phyloP scores from a whole-genome alignment of 768 basidiomycete species.

The Sporobolomyces roseus region DNA sequence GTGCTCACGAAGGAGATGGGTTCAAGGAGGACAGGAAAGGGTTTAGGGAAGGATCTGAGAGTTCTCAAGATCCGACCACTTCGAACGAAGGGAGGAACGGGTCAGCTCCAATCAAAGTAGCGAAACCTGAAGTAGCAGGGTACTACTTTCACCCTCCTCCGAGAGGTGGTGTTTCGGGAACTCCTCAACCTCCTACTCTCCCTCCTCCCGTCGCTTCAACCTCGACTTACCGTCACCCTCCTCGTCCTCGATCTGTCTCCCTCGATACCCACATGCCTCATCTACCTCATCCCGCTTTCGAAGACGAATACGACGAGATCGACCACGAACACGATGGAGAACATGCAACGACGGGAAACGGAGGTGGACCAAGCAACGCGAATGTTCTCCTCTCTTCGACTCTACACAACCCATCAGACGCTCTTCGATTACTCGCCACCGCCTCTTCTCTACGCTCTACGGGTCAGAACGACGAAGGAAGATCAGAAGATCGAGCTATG shows the following conservation, averaged over 20 bases:
- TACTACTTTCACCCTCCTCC: conserved; percentile 17
- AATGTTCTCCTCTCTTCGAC: conserved; percentile 36
- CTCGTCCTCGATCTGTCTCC: background rate
- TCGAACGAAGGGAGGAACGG: background rate
- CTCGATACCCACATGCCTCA: background rate
- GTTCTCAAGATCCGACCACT: background rate
- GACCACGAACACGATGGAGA: background rate
- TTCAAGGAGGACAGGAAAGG: background rate
- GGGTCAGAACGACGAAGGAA: background rate
- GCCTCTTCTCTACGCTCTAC: conserved; percentile 25
- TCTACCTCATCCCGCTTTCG: conserved; percentile 2
- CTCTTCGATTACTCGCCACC: conserved; percentile 32
- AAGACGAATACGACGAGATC: background rate
- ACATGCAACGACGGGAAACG: background rate
- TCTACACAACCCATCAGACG: conserved; percentile 40
- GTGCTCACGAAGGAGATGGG: background rate
- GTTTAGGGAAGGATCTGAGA: background rate
- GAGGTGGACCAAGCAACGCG: conserved; percentile 1
- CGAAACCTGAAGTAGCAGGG: conserved; percentile 16
- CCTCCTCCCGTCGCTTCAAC: conserved; percentile 4
- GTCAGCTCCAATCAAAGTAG: background rate
- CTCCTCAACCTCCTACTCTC: background rate
- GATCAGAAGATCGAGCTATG: background rate
- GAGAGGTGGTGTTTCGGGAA: background rate
- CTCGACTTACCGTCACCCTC: conserved; percentile 7